Base-by-base conservation (phyloP, 768 basidiomycete genomes). In the Kwoniella europaea region DNA sequence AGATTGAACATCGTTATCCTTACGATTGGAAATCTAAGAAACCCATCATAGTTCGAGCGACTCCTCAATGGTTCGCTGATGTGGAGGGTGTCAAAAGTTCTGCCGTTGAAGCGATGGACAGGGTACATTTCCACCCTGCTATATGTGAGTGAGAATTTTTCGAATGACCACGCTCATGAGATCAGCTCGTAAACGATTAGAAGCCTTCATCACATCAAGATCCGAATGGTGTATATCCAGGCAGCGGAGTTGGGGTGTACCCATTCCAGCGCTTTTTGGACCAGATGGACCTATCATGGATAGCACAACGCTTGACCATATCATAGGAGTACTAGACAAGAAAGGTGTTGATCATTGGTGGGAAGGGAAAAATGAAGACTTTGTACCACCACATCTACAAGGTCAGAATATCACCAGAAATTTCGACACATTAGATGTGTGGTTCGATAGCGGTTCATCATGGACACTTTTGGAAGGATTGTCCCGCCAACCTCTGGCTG, bases 151-250 rank as follows among this genome's bases (percentile, higher is more conserved):
- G 57, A 10, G 52, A 35, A 35, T 4, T 35, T 0, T 35, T 35
- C 24, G 5, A 22, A 10, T 16, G 18, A 27, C 59, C 15, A 1
- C 10, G 44, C 74, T 69, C 35, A 77, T 24, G 3, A 35, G 41
- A 35, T 3, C 72, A 97, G 95, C 94, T 2, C 90, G 91, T 10
- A 91, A 90, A 57, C 90, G 94, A n/a, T 89, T 99, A 10, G 90
- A 93, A 73, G 86, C 94, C 0, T 96, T 93, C 82, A 87, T 98
- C 63, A 88, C 86, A 2, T 91, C 91, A 0, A 92, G 96, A 12
- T 93, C 94, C 0, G 96, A 99, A 85, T 99, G 96, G 96, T 99
- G 96, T 79, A 98, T 99, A 67, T 98, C 96, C 52, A 91, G 96
- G 6, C 96, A 99, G 79, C 91, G 96, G 41, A 91, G 92, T 20